A percentile compares a stretch with the other conserved stretches of the same genome.
Evolutionary conservation across 352 stramenopile genomes (phyloP).

Genomic region (Pythium dissotocum): DNA sequence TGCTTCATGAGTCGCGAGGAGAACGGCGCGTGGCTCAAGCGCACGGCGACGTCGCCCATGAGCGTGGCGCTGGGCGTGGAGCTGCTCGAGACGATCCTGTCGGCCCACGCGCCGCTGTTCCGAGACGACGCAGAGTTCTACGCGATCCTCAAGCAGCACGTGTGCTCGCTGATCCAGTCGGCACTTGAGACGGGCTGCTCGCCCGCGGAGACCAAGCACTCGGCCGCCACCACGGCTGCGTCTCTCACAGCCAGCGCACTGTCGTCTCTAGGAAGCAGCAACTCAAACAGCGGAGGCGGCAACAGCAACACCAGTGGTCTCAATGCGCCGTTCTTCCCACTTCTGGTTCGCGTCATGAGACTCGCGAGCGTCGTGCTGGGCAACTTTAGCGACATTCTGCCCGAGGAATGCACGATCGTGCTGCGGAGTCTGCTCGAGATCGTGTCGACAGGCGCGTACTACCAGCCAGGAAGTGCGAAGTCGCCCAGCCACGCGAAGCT

Average conservation of each 20-base stretch:
- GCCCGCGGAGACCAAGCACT: conserved; percentile 33
- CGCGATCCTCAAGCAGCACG: conserved; percentile 79
- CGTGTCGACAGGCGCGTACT: conserved; percentile 75
- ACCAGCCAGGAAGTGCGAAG: conserved; percentile 49
- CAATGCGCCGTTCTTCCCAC: conserved; percentile 57
- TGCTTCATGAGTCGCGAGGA: conserved; percentile 87
- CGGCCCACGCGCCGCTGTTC: conserved; percentile 63
- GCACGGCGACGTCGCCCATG: conserved; percentile 72
- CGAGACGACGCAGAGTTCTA: conserved; percentile 74
- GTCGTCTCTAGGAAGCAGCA: conserved; percentile 27
- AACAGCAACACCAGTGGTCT: conserved; percentile 35
- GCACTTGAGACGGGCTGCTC: conserved; percentile 71
- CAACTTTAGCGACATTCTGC: conserved; percentile 73
- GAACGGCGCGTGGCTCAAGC: conserved; percentile 84
- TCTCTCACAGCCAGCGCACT: conserved; percentile 23
- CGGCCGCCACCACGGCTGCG: conserved; percentile 9
- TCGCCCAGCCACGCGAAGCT: conserved; percentile 54
- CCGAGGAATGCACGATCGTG: conserved; percentile 64
- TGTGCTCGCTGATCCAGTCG: conserved; percentile 67
- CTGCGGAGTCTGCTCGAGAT: conserved; percentile 71
- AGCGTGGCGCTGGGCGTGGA: conserved; percentile 76
- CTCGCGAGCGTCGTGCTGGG: conserved; percentile 74
- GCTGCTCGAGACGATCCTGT: conserved; percentile 75
- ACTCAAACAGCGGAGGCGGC: conserved; percentile 40
- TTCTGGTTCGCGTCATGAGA: conserved; percentile 83